phyloP scores from a whole-genome alignment of 768 basidiomycete species.

The Lentinula sp. region DNA sequence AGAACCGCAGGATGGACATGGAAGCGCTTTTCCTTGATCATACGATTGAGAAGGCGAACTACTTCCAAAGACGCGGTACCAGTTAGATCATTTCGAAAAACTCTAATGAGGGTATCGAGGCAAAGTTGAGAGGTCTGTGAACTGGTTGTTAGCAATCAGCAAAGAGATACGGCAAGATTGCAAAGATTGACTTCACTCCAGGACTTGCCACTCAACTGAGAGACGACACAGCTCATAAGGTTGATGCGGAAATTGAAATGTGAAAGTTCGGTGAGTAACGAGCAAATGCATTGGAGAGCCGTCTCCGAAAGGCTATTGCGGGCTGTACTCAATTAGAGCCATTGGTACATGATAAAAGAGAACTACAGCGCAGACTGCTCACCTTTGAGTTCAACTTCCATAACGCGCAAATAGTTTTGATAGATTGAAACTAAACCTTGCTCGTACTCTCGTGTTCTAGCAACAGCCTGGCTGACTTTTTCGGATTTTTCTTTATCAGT shows the following conservation, averaged over 20 bases:
- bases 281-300: slow-evolving; percentile 83
- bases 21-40: slow-evolving; percentile 92
- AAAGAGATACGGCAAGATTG: slow-evolving; percentile 5
- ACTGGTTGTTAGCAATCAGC: slow-evolving; percentile 8
- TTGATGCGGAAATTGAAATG: slow-evolving; percentile 98
- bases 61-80: slow-evolving; percentile 81
- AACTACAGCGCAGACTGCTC: slow-evolving; percentile 11
- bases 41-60: slow-evolving; percentile 87
- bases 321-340: slow-evolving; percentile 31
- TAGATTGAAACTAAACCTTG: slow-evolving; percentile 87
- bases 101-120: slow-evolving; percentile 69
- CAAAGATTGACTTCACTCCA: slow-evolving; percentile 75
- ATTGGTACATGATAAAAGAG: background rate
- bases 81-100: slow-evolving; percentile 79
- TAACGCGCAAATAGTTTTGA: slow-evolving; percentile 78
- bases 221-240: slow-evolving; percentile 83
- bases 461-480: slow-evolving; percentile 92
- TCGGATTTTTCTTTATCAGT: slow-evolving; percentile 89
- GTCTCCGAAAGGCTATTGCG: slow-evolving; percentile 61
- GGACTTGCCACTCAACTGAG: slow-evolving; percentile 73
- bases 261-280: slow-evolving; percentile 71
- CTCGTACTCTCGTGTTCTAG: slow-evolving; percentile 89
- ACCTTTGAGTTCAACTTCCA: slow-evolving; percentile 90
- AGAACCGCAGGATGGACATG: slow-evolving; percentile 87
- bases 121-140: slow-evolving; percentile 80